A percentile compares a stretch with the other conserved stretches of the same genome.
Evolutionary conservation across 805 yeast genomes (phyloP).

Genomic region (Henningerozyma blattae): DNA sequence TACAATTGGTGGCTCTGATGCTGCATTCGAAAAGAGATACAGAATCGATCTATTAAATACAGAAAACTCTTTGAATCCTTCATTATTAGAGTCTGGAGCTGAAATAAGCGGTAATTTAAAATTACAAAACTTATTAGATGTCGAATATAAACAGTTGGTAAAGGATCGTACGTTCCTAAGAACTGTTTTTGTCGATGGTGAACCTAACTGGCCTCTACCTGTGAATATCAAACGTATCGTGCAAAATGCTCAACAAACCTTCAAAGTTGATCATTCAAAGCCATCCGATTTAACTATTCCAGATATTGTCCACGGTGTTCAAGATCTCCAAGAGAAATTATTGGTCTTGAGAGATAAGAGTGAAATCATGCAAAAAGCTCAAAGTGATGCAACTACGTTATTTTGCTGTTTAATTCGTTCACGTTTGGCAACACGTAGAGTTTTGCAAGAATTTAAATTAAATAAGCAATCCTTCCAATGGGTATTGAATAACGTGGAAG

Average conservation of each 20-base stretch:
- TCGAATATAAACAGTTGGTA: slow-evolving; percentile 67
- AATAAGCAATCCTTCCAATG: slow-evolving; percentile 84
- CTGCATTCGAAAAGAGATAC: slow-evolving; percentile 69
- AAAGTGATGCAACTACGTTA: slow-evolving; percentile 77
- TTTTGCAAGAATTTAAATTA: slow-evolving; percentile 80
- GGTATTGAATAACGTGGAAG: slow-evolving; percentile 89
- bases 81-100: slow-evolving; percentile 75
- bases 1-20: slow-evolving; percentile 88
- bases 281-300: slow-evolving; percentile 83
- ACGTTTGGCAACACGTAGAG: slow-evolving; percentile 80
- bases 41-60: slow-evolving; percentile 75
- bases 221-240: slow-evolving; percentile 93
- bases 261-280: slow-evolving; percentile 81
- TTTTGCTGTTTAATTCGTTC: slow-evolving; percentile 91
- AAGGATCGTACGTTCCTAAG: slow-evolving; percentile 74
- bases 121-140: slow-evolving; percentile 69
- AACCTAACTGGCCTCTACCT: slow-evolving; percentile 93
- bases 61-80: slow-evolving; percentile 51
- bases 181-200: slow-evolving; percentile 84
- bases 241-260: slow-evolving; percentile 94
- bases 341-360: slow-evolving; percentile 77
- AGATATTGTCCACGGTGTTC: slow-evolving; percentile 67
- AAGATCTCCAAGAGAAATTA: slow-evolving; percentile 51
- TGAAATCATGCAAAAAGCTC: slow-evolving; percentile 67
- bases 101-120: slow-evolving; percentile 85